Base-by-base conservation (phyloP, 345 rosid species). In the Luvunga scandens region DNA sequence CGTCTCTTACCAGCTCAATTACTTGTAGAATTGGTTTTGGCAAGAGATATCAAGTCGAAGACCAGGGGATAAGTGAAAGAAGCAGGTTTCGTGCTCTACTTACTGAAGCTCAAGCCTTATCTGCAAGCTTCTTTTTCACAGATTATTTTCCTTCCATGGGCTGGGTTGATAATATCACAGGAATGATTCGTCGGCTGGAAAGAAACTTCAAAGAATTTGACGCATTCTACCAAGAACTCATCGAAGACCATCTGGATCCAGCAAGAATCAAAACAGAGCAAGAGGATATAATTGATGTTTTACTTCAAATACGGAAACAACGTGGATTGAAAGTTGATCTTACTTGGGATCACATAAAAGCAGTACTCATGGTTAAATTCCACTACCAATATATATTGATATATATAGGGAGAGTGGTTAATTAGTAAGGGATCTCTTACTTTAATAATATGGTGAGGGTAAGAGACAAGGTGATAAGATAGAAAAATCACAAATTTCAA, bases 291-390 rank as follows among this genome's bases (percentile, higher is more conserved):
- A 56, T 83, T 45, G 78, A 81, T 50, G 64, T 83, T 38, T 78
- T 81, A 22, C 83, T 83, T 60, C 50, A 68, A 62, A 9, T 79
- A 9, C 3, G 10, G 27, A 77, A 83, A 65, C 56, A 81, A 25
- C 28, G 69, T 48, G 71, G 63, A 4, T 25, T 65, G 27, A 60
- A 63, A 67, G 21, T 68, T 55, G 64, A 84, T 19, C n/a, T 85
- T 28, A 75, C 78, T 2, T 48, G 19, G 1, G 85, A 82, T 66
- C 83, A 82, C 48, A 78, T 83, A 77, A 85, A 87, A 79, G 88
- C 81, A 9, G 28, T 87, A 9, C 85, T 87, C 61, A 77, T 76
- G 87, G 87, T 83, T 28, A 25, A n/a, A 8, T 18, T 67, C 42
- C 48, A 9, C 13, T 9, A 39, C 48, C 48, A 39, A 39, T 9